Evolutionary conservation across 306 rosid genomes (phyloP), one percentile per base, ranked within the genome.

Genomic region (Morella rubra): DNA sequence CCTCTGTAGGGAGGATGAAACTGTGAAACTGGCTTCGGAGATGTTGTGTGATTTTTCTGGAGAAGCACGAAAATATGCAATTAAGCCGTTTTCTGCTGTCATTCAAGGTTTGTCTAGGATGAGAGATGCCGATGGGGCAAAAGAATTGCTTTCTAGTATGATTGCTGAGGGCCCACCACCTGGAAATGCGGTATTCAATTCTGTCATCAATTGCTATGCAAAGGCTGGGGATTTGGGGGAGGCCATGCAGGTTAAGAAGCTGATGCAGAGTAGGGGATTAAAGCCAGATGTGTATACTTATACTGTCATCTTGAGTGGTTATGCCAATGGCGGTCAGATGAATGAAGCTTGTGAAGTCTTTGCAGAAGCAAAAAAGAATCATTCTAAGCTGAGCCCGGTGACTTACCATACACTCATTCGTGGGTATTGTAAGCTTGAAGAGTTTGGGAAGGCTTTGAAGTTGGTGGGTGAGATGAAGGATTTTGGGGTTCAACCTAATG

Each of bases 241-340:
- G 76, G 96, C 96, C 59, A 27, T 88, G 74, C 86, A 89, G 70
- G 82, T 87, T 77, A 55, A 87, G 83, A 86, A 77, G 80, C 76
- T 89, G 58, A 89, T 90, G 96, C 88, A 87, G 74, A 82, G 79
- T 71, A 89, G 98, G 77, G 98, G 98, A 13, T 85, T 94, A 81
- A 91, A 86, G 71, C 96, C 96, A 1, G 97, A 90, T 87, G 87
- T 91, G 24, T 91, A 84, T 68, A 64, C 96, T 3, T 90, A 94
- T 80, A 84, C 95, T 44, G 91, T 89, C 60, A 62, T 94, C 69
- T 85, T 89, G 50, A 87, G 96, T 79, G 95, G 88, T 32, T 94
- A 89, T 81, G 76, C 91, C 41, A 86, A 85, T 53, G 93, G 90
- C 18, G 93, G 97, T 14, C 95, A 84, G 90, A 90, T 94, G 97